Evolutionary conservation across 495 filamentous ascomycete species (phyloP).

Genomic region (Penicillium paradoxum): DNA sequence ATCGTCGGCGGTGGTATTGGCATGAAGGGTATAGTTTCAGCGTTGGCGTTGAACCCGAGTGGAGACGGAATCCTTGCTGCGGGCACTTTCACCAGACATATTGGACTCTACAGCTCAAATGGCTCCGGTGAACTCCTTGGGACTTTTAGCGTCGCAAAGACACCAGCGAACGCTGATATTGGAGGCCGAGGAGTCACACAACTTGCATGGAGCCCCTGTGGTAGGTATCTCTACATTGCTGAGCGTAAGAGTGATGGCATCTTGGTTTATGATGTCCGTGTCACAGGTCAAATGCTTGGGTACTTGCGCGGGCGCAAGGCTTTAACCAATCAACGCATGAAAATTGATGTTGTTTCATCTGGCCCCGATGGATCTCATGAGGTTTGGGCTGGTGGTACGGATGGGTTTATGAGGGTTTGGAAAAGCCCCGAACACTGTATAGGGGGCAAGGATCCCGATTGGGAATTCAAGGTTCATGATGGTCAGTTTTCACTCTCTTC

Average conservation of each 20-base stretch:
- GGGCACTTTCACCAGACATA: conserved; percentile 70
- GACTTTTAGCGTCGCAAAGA: conserved; percentile 52
- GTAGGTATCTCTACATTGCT: conserved; percentile 80
- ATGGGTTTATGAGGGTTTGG: conserved; percentile 76
- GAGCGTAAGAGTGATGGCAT: conserved; percentile 74
- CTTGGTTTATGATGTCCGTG: conserved; percentile 79
- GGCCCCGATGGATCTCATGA: conserved; percentile 54
- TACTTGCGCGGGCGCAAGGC: conserved; percentile 67
- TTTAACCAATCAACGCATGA: conserved; percentile 70
- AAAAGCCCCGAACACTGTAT: conserved; percentile 52
- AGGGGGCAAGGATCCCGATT: conserved; percentile 49
- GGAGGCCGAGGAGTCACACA: conserved; percentile 70
- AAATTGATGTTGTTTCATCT: conserved; percentile 58
- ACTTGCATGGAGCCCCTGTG: conserved; percentile 75
- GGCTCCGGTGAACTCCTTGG: conserved; percentile 63
- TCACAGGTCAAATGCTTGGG: conserved; percentile 61
- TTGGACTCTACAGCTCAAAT: conserved; percentile 71
- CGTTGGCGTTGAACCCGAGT: conserved; percentile 48
- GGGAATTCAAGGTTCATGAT: conserved; percentile 56
- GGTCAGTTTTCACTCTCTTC: conserved; percentile 29
- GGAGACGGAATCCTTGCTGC: conserved; percentile 64
- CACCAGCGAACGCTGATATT: conserved; percentile 37
- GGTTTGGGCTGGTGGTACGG: conserved; percentile 79
- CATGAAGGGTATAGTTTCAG: conserved; percentile 78
- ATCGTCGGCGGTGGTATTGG: conserved; percentile 66